Evolutionary conservation across 352 stramenopile genomes (phyloP).

Genomic region (Globisporangium emineosum): DNA sequence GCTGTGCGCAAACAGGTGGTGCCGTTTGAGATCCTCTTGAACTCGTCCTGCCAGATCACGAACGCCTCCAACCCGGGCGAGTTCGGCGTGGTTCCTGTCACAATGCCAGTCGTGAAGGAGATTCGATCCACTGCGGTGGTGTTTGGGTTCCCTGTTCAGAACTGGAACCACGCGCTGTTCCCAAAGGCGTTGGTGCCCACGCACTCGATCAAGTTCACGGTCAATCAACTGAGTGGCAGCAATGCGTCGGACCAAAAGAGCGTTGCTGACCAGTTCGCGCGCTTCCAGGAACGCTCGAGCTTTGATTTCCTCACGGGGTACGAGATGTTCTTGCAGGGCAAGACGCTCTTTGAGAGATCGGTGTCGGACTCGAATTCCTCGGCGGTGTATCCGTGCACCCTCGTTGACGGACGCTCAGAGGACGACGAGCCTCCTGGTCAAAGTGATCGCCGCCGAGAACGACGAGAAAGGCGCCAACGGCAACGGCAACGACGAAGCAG

Average conservation of each 20-base stretch:
- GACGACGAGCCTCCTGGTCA: neutral
- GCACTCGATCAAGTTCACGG: neutral
- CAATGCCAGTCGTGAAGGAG: neutral
- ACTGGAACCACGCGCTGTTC: neutral
- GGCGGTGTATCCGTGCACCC: neutral
- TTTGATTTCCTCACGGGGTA: neutral
- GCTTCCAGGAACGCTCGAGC: neutral
- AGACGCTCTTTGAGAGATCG: neutral
- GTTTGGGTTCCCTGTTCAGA: neutral
- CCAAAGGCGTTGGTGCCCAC: neutral
- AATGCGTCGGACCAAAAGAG: neutral
- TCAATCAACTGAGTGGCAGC: neutral
- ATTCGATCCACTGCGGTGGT: neutral
- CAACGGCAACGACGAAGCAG: neutral
- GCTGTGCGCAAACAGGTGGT: neutral
- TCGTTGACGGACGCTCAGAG: neutral
- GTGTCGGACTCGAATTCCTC: neutral
- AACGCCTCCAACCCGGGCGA: neutral
- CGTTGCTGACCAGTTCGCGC: neutral
- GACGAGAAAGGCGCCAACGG: no score
- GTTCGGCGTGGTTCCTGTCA: neutral
- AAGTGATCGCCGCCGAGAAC: neutral
- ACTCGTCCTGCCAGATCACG: neutral
- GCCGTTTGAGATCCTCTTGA: neutral
- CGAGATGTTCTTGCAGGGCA: neutral